Percentiles rank a stretch among this genome's conserved stretches.
Conservation (phyloP, 768 basidiomycete genomes). For the Leccinum fibrillosum region DNA sequence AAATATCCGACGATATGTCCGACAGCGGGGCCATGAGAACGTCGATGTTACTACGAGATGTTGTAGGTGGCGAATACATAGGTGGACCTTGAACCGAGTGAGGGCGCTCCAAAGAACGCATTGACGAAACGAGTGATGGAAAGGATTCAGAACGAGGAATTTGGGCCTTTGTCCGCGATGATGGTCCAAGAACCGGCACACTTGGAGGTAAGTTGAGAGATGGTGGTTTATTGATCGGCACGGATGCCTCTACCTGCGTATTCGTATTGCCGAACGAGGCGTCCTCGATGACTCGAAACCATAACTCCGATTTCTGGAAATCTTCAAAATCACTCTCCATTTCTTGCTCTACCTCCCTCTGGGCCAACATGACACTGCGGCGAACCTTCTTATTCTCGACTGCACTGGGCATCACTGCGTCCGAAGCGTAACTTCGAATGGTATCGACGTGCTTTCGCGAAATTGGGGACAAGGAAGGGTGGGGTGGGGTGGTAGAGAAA, state of each 20-base stretch:
- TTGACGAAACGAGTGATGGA: constrained; percentile 27
- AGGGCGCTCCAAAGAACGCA: constrained; percentile 14
- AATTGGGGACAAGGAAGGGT: constrained; percentile 59
- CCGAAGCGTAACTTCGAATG: constrained; percentile 65
- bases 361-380: constrained; percentile 77
- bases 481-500: constrained; percentile 60
- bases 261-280: constrained; percentile 36
- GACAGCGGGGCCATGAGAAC: constrained; percentile 75
- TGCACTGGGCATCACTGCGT: constrained; percentile 40
- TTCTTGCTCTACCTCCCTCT: constrained; percentile 78
- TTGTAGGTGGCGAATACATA: constrained; percentile 16
- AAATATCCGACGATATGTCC: constrained; percentile 47
- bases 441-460: constrained; percentile 65
- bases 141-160: constrained; percentile 37
- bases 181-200: background rate
- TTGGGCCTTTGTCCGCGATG: constrained; percentile 8
- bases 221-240: constrained; percentile 1
- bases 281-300: constrained; percentile 85
- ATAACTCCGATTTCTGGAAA: constrained; percentile 86
- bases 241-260: constrained; percentile 4
- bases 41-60: constrained; percentile 56
- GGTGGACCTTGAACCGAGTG: constrained; percentile 17
- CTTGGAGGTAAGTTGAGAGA: constrained; percentile 11
- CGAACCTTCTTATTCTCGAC: constrained; percentile 56
- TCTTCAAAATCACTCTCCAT: constrained; percentile 93